Evolutionary conservation across 768 basidiomycete genomes (phyloP), one percentile per base, ranked within the genome.

Genomic region (Lyophyllum shimeji): DNA sequence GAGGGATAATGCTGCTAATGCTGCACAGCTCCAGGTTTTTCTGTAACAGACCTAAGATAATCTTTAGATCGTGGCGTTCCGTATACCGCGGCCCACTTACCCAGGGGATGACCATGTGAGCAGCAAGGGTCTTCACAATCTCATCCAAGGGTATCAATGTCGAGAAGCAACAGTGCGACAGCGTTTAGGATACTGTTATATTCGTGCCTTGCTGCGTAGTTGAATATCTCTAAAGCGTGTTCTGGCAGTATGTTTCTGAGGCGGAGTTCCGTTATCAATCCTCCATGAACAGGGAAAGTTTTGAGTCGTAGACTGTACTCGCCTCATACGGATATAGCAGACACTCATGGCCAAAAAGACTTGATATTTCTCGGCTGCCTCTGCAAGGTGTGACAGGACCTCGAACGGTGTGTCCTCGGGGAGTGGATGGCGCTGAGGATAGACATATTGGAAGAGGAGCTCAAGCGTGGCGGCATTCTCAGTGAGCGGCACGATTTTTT

Each of bases 341-440:
- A 56, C 48, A 27, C 40, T 56, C 0, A 59, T 47, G 1, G 58
- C 54, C 2, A 46, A 33, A 15, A 55, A 59, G 1, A 56, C 50
- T 29, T 59, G 33, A 23, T 59, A 59, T 43, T 59, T 59, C 31
- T 59, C 54, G 21, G 58, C 58, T 6, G 57, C 53, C 46, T 57
- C 56, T 7, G 56, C 27, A 1, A 53, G 29, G 12, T 4, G 0
- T 1, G 21, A 49, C 12, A 59, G n/a, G 9, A 55, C 24, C 4
- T 23, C 12, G 7, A 59, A 59, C 4, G 45, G 40, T 2, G 40
- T 50, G 12, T 12, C 13, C 24, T 34, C 27, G 18, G 55, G 50
- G 0, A 25, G 17, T 5, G 55, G 59, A 11, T 53, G 55, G 0
- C 46, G 40, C n/a, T 18, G 2, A 0, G 59, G 59, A 43, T 60